phyloP scores from a whole-genome alignment of 2,329 filamentous ascomycete species.

The Pseudogymnoascus sp. region DNA sequence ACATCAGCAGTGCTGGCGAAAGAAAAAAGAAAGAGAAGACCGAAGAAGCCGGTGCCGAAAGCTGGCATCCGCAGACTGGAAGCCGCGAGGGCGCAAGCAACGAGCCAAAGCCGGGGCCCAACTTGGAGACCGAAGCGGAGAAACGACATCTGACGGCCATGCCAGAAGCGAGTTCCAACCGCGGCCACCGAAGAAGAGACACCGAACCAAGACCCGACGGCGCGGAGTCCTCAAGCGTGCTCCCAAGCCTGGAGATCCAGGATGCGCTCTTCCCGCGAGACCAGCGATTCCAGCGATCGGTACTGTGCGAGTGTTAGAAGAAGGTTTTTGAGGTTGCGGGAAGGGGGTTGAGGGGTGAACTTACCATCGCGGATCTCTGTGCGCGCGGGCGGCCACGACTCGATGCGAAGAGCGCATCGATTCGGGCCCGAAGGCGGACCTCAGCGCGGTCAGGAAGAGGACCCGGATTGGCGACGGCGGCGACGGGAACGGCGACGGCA shows the following conservation, averaged over 20 bases:
- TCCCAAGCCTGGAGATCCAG: not conserved
- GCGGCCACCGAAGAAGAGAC: slow-evolving; percentile 5
- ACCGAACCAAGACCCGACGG: not conserved
- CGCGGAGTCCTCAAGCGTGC: not conserved
- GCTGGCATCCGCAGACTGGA: not conserved
- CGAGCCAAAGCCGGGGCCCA: not conserved
- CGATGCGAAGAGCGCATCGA: not conserved
- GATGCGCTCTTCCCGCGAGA: not conserved
- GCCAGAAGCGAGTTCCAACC: slow-evolving; percentile 7
- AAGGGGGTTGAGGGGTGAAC: not conserved
- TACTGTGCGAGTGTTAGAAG: not conserved
- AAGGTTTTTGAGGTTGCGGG: not conserved
- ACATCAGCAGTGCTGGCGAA: slow-evolving; percentile 1
- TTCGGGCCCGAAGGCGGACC: not conserved
- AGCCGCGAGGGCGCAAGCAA: slow-evolving; percentile 5
- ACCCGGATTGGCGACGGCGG: not conserved
- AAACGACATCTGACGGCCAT: not conserved
- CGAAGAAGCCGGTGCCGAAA: not conserved
- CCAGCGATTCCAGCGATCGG: not conserved
- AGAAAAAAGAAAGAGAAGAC: too few species aligned
- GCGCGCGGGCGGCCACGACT: not conserved
- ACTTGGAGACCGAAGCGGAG: slow-evolving; percentile 1
- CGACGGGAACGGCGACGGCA: not conserved
- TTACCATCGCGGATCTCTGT: not conserved
- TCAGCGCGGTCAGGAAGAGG: not conserved